Base-by-base conservation (phyloP, 2,329 filamentous ascomycete species). In the Clonostachys rhizophaga region DNA sequence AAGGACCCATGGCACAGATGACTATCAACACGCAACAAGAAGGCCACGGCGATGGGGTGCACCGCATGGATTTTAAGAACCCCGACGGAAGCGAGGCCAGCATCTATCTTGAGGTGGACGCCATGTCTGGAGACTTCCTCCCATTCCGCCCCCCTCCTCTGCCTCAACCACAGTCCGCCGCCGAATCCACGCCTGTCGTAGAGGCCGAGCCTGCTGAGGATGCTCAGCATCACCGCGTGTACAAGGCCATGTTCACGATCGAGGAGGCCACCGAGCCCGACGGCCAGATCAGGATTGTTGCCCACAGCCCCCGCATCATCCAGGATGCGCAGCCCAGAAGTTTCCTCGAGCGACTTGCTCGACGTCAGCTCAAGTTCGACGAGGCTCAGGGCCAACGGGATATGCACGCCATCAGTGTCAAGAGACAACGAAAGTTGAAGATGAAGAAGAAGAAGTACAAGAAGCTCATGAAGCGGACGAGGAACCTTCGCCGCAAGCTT, bases 391-490 rank as follows among this genome's bases (percentile, higher is more conserved):
- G 69, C 47, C 71, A 70, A 54, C 67, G 66, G 48, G 68, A 72
- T 56, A 91, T 96, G 86, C 72, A 85, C 51, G 81, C 90, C 53
- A 90, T 99, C 64, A 95, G 89, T 63, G 92, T 96, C 57, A 91
- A 86, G 77, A 81, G 94, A 67, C 90, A 95, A 70, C 79, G 91
- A 63, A 95, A 94, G 74, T 74, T 96, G 62, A 96, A 91, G 83
- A 99, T 99, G 91, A 99, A 99, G 88, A 99, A 97, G 83, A 92
- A 97, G 81, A 99, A 99, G 84, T 96, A 96, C 72, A 97, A 96
- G 91, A 99, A 99, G 83, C 76, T 97, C 57, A 91, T 96, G 88
- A 89, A 87, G 78, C 81, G 84, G 69, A 96, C 92, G 62, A 83
- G 92, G 66, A 92, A 89, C 65, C 69, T 91, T 74, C 86, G 92